These are phyloP conservation scores for Malbranchea cinnamomea DNA, from an alignment of 2,329 filamentous ascomycete species.

Conservation along the genomic window DNA sequence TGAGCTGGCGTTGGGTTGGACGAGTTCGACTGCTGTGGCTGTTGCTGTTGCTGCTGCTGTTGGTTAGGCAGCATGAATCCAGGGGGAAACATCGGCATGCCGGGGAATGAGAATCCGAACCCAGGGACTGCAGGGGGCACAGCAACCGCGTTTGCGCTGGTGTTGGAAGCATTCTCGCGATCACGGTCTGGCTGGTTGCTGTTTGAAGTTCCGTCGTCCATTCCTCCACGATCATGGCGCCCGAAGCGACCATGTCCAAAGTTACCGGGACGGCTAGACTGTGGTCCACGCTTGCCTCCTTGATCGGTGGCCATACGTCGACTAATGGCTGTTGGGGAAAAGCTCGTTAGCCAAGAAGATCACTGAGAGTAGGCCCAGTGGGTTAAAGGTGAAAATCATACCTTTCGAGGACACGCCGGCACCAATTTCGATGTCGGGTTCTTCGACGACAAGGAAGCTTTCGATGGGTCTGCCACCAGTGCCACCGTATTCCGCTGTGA, in stretches of 20 bases:
- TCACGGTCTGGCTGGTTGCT: constrained; percentile 22
- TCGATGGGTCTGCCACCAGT: constrained; percentile 73
- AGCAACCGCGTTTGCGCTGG: constrained; percentile 29
- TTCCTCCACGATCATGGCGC: constrained; percentile 13
- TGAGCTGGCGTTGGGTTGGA: constrained; percentile 17
- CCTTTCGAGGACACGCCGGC: constrained; percentile 92
- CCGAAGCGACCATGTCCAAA: constrained; percentile 14
- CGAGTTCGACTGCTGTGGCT: constrained; percentile 6
- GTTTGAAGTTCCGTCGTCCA: constrained; percentile 10
- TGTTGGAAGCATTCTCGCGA: constrained; percentile 11
- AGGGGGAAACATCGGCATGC: constrained; percentile 34
- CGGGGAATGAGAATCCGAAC: constrained; percentile 39
- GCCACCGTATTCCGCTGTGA: constrained; percentile 84
- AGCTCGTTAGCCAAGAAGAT: constrained; percentile 9
- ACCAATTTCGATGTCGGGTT: constrained; percentile 97
- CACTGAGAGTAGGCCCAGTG: background rate
- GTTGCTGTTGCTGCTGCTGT: constrained; percentile 1
- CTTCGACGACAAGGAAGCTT: constrained; percentile 76
- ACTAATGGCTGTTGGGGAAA: constrained; percentile 34
- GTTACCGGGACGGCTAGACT: constrained; percentile 29
- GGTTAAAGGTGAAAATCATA: constrained; percentile 17
- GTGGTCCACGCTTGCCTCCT: constrained; percentile 34
- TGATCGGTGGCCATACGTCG: constrained; percentile 37
- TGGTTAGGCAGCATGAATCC: constrained; percentile 28
- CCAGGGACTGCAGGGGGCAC: constrained; percentile 40